Conservation (phyloP, 2,329 filamentous ascomycete genomes). For the Fusarium clavum region DNA sequence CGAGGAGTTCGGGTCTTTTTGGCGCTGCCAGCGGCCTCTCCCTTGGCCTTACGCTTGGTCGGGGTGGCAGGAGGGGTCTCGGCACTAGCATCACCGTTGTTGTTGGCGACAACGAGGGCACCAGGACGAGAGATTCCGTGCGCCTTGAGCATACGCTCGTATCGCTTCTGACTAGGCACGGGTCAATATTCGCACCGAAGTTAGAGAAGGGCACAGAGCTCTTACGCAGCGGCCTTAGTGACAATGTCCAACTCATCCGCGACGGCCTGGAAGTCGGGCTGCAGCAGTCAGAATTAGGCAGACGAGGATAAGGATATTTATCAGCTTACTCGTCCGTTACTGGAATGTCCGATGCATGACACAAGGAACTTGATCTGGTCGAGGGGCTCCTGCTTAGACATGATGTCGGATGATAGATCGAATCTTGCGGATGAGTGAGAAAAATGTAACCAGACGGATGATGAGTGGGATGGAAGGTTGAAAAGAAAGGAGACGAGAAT, state of each 20-base stretch:
- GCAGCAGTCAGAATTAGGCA: constrained; percentile 4
- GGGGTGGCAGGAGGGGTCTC: constrained; percentile 37
- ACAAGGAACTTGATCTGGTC: constrained; percentile 74
- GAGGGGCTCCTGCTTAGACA: constrained; percentile 64
- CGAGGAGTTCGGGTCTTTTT: constrained; percentile 45
- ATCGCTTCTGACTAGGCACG: constrained; percentile 70
- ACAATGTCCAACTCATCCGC: constrained; percentile 72
- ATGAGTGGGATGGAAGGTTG: background rate
- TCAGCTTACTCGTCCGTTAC: constrained; percentile 66
- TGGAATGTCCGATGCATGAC: constrained; percentile 71
- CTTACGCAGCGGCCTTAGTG: constrained; percentile 77
- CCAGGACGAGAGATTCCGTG: constrained; percentile 59
- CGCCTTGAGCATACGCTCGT: constrained; percentile 73
- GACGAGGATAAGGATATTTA: background rate
- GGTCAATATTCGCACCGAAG: background rate
- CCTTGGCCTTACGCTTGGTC: constrained; percentile 48
- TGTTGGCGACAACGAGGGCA: constrained; percentile 3
- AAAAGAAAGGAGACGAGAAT: background rate
- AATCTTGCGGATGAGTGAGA: constrained; percentile 2
- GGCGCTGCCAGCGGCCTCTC: constrained; percentile 34
- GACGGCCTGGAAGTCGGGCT: constrained; percentile 76
- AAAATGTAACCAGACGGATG: background rate
- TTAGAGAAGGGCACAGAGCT: background rate
- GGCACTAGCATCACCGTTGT: constrained; percentile 1
- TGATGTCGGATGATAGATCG: constrained; percentile 50